Evolutionary conservation across 176 grass and related monocot species (phyloP).

Genomic region (Eleusine coracana): DNA sequence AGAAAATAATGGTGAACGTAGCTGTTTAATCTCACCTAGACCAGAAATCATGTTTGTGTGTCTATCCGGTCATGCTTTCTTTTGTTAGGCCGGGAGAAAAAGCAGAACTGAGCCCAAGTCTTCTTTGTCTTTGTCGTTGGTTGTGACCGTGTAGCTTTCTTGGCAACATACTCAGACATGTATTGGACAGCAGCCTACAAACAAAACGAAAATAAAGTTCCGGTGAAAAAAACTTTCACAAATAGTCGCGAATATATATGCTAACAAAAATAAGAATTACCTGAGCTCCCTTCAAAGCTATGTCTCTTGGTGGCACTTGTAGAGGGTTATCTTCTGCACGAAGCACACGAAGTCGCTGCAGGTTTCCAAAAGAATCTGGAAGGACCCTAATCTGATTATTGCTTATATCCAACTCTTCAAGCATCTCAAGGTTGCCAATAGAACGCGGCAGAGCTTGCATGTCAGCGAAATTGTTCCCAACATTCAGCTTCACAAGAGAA

Average conservation of each 20-base stretch:
- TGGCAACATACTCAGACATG: conserved; percentile 65
- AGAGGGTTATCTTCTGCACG: conserved; percentile 90
- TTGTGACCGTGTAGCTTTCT: conserved; percentile 63
- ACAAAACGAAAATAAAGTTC: conserved; percentile 20
- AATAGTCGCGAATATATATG: neutral
- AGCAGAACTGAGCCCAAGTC: conserved; percentile 79
- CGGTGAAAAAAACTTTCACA: conserved; percentile 22
- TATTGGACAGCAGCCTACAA: conserved; percentile 83
- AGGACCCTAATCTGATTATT: conserved; percentile 96
- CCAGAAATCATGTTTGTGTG: conserved; percentile 45
- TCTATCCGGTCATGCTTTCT: conserved; percentile 89
- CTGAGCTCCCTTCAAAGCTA: conserved; percentile 88
- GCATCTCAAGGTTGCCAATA: conserved; percentile 96
- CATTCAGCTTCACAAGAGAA: conserved; percentile 87
- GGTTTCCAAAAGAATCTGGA: conserved; percentile 82
- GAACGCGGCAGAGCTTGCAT: conserved; percentile 76
- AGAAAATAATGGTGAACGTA: neutral
- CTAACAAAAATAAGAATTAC: conserved; percentile 46
- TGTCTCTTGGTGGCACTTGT: conserved; percentile 85
- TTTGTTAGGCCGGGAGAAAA: conserved; percentile 90
- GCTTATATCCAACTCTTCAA: conserved; percentile 97
- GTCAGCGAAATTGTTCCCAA: conserved; percentile 95
- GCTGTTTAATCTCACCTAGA: conserved; percentile 10
- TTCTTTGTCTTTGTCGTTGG: conserved; percentile 67
- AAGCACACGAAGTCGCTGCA: conserved; percentile 70